Evolutionary conservation across 2,329 filamentous ascomycete genomes (phyloP), one percentile per base, ranked within the genome.

Genomic region (Aspergillus arachidicola): DNA sequence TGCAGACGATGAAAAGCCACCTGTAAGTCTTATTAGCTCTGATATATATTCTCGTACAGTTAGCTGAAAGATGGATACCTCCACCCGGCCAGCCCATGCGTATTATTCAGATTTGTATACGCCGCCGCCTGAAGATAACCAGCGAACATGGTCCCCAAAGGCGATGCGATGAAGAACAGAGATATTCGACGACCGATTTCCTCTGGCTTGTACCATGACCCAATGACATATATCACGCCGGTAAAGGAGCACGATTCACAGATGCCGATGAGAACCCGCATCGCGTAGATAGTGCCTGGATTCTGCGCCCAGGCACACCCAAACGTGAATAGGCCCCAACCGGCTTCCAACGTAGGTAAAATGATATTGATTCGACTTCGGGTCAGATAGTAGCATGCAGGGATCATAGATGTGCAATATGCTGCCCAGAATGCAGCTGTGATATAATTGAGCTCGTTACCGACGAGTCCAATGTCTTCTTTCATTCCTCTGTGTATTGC

Each of bases 371-470:
- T 66, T 4, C 64, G 66, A 19, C 62, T 69, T 28, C 68, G 63
- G 1, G 78, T 79, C 9, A 79, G 65, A 60, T 72, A 75, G 64
- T 80, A 80, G 64, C 77, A 76, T 6, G 78, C 76, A 11, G 79
- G 78, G 50, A 80, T 78, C 76, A 80, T 80, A 45, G 76, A 76
- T 4, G 72, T 73, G 66, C 77, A 80, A 62, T 81, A 80, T 0
- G 77, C 77, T 3, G 75, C 75, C 78, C 78, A 79, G 51, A 73
- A 67, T 2, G 66, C 60, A 14, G 64, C 64, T 4, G 55, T 65
- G 4, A 69, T 68, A 21, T 66, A 82, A 19, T 28, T 48, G 2
- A 48, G 45, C 12, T 48, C 45, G 23, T 48, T 48, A 4, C 45
- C 45, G 2, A 48, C 45, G 45, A 48, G 45, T 48, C 45, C 45